phyloP scores from a whole-genome alignment of 305 asterid species.

The Salvia sclarea region DNA sequence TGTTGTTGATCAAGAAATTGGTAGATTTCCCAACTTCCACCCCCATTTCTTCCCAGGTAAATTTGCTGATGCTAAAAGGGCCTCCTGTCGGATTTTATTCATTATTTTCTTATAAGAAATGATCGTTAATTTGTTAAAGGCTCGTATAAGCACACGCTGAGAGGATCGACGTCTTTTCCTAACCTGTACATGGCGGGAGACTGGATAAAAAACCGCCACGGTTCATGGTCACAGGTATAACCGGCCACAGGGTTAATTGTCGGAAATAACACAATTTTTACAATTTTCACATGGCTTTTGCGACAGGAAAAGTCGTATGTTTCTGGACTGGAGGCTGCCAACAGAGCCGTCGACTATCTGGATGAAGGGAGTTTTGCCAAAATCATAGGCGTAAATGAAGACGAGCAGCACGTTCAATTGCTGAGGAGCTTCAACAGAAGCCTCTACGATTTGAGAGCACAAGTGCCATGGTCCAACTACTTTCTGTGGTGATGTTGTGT shows the following conservation, averaged over 20 bases:
- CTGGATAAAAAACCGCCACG: conserved; percentile 55
- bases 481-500: conserved; percentile 35
- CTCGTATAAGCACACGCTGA: conserved; percentile 61
- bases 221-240: conserved; percentile 61
- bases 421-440: conserved; percentile 49
- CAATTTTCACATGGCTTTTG: no score
- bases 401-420: conserved; percentile 54
- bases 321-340: conserved; percentile 64
- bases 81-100: no score
- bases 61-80: conserved; percentile 2
- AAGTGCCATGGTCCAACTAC: conserved; percentile 53
- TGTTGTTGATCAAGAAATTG: conserved; percentile 55
- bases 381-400: conserved; percentile 51
- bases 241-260: background rate
- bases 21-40: conserved; percentile 55
- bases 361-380: conserved; percentile 47
- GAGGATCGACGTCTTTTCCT: conserved; percentile 55
- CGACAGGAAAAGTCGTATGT: conserved; percentile 56
- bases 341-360: conserved; percentile 53
- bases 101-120: background rate
- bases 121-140: conserved; percentile 30
- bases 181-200: conserved; percentile 68
- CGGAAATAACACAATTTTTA: no score
- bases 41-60: conserved; percentile 67
- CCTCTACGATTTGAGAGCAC: conserved; percentile 42